Base-by-base conservation (phyloP, 345 rosid genomes). In the Theobroma cacao region DNA sequence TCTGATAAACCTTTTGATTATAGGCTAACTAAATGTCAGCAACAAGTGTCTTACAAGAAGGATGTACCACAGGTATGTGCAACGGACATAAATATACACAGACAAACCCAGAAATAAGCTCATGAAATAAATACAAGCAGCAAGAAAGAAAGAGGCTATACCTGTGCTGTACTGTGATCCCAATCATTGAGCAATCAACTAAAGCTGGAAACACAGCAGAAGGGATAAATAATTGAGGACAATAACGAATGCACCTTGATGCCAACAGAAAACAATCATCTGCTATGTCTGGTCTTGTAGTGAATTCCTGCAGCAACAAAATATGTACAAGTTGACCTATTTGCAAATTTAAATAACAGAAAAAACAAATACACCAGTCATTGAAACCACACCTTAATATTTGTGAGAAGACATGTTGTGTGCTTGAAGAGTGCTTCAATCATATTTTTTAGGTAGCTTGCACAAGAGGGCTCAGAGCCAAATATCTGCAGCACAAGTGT, bases 241-340 rank as follows among this genome's bases (percentile, higher is more conserved):
- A 96, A 84, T 96, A 96, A 48, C 98, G 98, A 79, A 96, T 91
- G 85, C 99, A 96, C 76, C 99, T 89, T 28, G 98, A 96, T 60
- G 99, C 99, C 83, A 96, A 84, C 75, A 96, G 79, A 82, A 94
- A 96, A 80, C 99, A 96, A 87, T 94, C 99, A 86, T 94, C 99
- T 74, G 95, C 95, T 79, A 94, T 87, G 76, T 96, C 99, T 66
- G 99, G 99, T 77, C 98, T 91, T 15, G 94, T 85, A 38, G 98
- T 92, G 77, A 96, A 91, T 56, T 96, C 99, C 99, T 96, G 91
- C 79, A 88, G 52, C 68, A 79, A 60, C 63, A 30, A 59, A 43
- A 75, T 38, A 62, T 18, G 2, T 52, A 55, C 41, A 43, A 45
- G n/a, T 30, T 17, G 64, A 68, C 53, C 56, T 5, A 20, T 68